phyloP scores from a whole-genome alignment of 2,329 filamentous ascomycete genomes.

The Penicillium griseofulvum region DNA sequence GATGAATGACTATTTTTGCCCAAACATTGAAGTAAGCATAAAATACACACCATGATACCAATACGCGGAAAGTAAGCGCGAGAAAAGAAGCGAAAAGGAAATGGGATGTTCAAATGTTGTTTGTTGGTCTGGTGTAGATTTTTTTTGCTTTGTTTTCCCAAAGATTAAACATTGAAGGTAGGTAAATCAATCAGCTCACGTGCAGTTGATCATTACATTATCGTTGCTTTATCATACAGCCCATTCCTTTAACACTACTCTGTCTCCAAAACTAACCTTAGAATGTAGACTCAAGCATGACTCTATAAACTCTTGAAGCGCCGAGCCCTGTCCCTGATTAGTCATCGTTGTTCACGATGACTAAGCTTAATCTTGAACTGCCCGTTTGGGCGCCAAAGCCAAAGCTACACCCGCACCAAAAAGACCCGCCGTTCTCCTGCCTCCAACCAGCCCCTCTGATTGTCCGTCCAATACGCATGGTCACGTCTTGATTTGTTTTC shows the following conservation, averaged over 20 bases:
- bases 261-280: not conserved
- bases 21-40: too few relatives aligned
- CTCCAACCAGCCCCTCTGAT: slow-evolving; percentile 10
- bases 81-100: not conserved
- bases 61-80: too few relatives aligned
- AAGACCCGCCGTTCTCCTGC: slow-evolving; percentile 21
- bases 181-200: not conserved
- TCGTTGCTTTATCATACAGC: not conserved
- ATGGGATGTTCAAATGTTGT: too few relatives aligned
- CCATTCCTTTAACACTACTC: not conserved
- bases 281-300: not conserved
- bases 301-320: too few relatives aligned
- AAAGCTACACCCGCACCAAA: slow-evolving; percentile 23
- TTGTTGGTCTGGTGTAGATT: not conserved
- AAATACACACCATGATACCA: too few relatives aligned
- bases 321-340: not conserved
- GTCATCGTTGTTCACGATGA: not conserved
- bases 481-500: slow-evolving; percentile 9
- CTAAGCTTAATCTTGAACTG: not conserved
- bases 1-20: not conserved
- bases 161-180: too few relatives aligned
- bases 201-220: not conserved
- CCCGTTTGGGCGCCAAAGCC: slow-evolving; percentile 8
- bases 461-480: slow-evolving; percentile 8
- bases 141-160: not conserved